Evolutionary conservation across 1,284 basidiomycete genomes (phyloP), one percentile per base, ranked within the genome.

Genomic region (Ustilago bromivora): DNA sequence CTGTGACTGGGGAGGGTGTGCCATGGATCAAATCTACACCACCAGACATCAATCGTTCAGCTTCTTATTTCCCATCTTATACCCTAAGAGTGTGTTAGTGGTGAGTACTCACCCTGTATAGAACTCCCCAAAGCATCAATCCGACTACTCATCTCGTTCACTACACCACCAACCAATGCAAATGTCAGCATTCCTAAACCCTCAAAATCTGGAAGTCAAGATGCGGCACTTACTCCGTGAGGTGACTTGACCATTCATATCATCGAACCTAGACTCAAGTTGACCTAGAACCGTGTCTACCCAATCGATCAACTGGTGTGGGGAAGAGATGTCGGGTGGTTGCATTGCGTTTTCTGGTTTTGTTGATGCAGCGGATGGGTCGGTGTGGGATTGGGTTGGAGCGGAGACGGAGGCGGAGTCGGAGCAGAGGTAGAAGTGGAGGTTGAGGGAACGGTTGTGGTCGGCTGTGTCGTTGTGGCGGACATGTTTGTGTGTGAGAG

Each of bases 301-400:
- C 84, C 84, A 85, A 43, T 84, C 83, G 47, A 80, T 76, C n/a
- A 85, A 68, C 59, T 84, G 83, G 55, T 85, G 82, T 28, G 84
- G 80, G 1, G 76, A 74, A 1, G 81, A 79, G 28, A 83, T 80
- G 41, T 81, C 77, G 31, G 69, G 41, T 57, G 67, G 43, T 46
- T 38, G 64, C 12, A 28, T 32, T 12, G 40, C 41, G 15, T 28
- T 31, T 38, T 40, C 46, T 13, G 35, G 41, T 34, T 47, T 15
- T 32, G 59, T 23, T 40, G 55, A 19, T 49, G 56, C 10, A 11
- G 34, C 43, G 12, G n/a, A 2, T 19, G 49, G 35, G 32, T 61
- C 58, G 35, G 43, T 17, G 46, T 61, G 55, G 0, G 62, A 58
- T 1, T 54, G 58, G n/a, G 57, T 67, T 10, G 61, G 19, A 5